Evolutionary conservation across 2,329 filamentous ascomycete genomes (phyloP).

Genomic region (Fusarium chaquense): DNA sequence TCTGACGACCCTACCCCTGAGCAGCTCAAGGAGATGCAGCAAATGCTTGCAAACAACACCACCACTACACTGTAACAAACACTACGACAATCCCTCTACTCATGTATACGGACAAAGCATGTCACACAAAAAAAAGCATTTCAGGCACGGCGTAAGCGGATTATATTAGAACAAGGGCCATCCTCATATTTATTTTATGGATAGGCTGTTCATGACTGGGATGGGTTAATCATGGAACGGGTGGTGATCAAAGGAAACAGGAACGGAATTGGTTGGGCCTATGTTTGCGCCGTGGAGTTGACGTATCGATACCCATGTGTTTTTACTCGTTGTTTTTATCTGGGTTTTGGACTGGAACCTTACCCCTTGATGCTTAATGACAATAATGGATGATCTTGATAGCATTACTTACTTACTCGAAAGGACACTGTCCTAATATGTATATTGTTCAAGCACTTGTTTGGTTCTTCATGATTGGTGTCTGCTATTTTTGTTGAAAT

Average conservation of each 20-base stretch:
- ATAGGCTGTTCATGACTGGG: slow-evolving; percentile 19
- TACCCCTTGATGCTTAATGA: slow-evolving; percentile 42
- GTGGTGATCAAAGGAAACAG: slow-evolving; percentile 20
- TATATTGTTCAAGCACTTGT: slow-evolving; percentile 13
- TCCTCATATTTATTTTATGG: slow-evolving; percentile 21
- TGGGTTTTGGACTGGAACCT: slow-evolving; percentile 33
- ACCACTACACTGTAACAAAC: slow-evolving; percentile 33
- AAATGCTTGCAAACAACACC: slow-evolving; percentile 55
- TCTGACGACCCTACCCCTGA: slow-evolving; percentile 76
- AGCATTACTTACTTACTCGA: slow-evolving; percentile 24
- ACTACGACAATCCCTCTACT: slow-evolving; percentile 10
- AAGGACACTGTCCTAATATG: slow-evolving; percentile 21
- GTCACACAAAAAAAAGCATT: slow-evolving; percentile 46
- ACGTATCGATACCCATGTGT: slow-evolving; percentile 49
- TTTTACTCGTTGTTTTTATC: slow-evolving; percentile 42
- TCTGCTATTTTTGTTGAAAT: not conserved
- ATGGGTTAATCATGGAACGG: slow-evolving; percentile 22
- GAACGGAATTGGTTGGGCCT: slow-evolving; percentile 28
- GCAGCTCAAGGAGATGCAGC: slow-evolving; percentile 71
- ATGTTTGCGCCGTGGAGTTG: slow-evolving; percentile 46
- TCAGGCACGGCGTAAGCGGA: slow-evolving; percentile 47
- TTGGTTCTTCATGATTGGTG: not conserved
- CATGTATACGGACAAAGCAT: slow-evolving; percentile 35
- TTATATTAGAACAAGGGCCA: slow-evolving; percentile 43
- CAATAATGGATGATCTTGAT: slow-evolving; percentile 41